These are phyloP conservation scores for Hirsutella rhossiliensis DNA, from an alignment of 2,329 filamentous ascomycete genomes.

Conservation along the genomic window DNA sequence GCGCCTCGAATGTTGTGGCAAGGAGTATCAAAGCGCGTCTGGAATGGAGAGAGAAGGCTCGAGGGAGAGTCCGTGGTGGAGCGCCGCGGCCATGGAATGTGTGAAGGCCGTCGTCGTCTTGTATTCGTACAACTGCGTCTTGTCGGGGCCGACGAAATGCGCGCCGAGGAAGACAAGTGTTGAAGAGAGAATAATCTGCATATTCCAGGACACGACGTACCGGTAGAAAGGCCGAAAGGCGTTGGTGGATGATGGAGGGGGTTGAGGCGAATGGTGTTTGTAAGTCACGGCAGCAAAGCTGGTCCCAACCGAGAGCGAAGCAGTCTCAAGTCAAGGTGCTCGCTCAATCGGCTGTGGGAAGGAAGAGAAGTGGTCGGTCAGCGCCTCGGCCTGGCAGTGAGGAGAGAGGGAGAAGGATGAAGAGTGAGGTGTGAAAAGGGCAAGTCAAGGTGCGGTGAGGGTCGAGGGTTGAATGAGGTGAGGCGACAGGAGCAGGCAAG, in stretches of 20 bases:
- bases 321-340: not conserved
- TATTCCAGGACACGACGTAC: not conserved
- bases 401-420: not conserved
- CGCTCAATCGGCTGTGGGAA: not conserved
- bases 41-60: constrained; percentile 9
- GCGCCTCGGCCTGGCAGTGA: not conserved
- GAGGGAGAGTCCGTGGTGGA: constrained; percentile 6
- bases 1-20: constrained; percentile 9
- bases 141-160: not conserved
- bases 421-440: not conserved
- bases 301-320: not conserved
- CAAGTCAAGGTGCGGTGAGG: not conserved
- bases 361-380: not conserved
- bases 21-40: constrained; percentile 7
- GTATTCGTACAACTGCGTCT: not conserved
- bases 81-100: constrained; percentile 4
- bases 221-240: not conserved
- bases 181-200: not conserved
- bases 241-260: not conserved
- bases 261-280: not conserved
- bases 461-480: not conserved
- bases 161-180: not conserved
- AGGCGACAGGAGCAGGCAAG: not conserved
- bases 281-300: not conserved
- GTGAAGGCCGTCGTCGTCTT: constrained; percentile 1